Conservation (phyloP, 2,329 filamentous ascomycete genomes). For the Fusarium pseudonygamai region DNA sequence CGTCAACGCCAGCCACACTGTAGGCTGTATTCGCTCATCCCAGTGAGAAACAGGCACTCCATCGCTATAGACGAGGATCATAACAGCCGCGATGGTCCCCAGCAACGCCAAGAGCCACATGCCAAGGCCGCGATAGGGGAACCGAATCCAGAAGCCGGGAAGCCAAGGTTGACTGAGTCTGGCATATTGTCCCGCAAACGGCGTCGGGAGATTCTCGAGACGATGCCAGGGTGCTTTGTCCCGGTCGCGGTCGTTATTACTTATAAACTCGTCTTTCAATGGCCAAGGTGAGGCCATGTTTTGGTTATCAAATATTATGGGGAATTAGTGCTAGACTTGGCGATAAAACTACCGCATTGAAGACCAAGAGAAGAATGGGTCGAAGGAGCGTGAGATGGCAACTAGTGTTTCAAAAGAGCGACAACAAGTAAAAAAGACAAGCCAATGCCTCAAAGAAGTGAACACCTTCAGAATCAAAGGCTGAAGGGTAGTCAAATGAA, state of each 20-base stretch:
- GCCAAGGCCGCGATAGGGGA: slow-evolving; percentile 27
- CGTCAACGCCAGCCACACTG: slow-evolving; percentile 34
- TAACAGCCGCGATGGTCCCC: slow-evolving; percentile 19
- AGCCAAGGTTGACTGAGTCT: slow-evolving; percentile 34
- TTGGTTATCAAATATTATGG: not conserved
- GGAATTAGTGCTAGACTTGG: not conserved
- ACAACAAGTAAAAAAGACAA: not conserved
- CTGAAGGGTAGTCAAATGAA: not conserved
- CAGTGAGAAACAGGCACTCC: slow-evolving; percentile 30
- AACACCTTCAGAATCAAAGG: not conserved
- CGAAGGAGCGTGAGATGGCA: not conserved
- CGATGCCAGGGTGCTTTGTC: slow-evolving; percentile 24
- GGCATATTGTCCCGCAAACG: not conserved
- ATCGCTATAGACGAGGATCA: slow-evolving; percentile 31
- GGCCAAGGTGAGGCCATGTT: slow-evolving; percentile 11
- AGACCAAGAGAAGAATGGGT: not conserved
- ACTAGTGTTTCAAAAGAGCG: not conserved
- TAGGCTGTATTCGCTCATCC: slow-evolving; percentile 32
- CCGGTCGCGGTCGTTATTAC: not conserved
- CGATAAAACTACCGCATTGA: not conserved
- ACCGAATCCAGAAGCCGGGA: slow-evolving; percentile 31
- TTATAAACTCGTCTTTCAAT: slow-evolving; percentile 15
- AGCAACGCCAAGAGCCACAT: slow-evolving; percentile 26
- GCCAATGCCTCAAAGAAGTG: not conserved
- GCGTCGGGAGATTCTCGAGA: slow-evolving; percentile 8